phyloP scores from a whole-genome alignment of 768 basidiomycete species.

The Tulasnella sp. region DNA sequence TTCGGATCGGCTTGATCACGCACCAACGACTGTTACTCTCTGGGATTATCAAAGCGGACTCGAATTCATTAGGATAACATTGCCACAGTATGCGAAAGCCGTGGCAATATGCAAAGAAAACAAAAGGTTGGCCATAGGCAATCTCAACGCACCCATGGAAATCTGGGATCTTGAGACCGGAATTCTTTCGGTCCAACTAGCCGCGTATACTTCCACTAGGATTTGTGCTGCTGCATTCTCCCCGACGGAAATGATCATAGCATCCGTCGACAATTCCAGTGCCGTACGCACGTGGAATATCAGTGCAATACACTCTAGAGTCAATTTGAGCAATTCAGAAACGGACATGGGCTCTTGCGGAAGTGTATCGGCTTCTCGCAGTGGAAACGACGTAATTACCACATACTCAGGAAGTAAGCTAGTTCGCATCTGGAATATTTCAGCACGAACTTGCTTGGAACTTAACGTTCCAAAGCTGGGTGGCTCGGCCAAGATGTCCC shows the following conservation, averaged over 20 bases:
- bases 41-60: not conserved
- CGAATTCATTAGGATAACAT: not conserved
- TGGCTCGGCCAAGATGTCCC: not conserved
- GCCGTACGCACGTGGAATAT: not conserved
- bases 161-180: not conserved
- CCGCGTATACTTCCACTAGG: not conserved
- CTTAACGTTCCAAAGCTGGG: not conserved
- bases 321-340: not conserved
- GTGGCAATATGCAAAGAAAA: not conserved
- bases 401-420: not conserved
- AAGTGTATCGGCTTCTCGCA: not conserved
- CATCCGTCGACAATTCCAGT: not conserved
- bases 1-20: too few relatives aligned
- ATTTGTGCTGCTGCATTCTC: not conserved
- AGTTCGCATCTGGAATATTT: not conserved
- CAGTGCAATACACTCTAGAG: not conserved
- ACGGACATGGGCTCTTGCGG: not conserved
- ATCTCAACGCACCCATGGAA: not conserved
- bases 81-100: not conserved
- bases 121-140: not conserved
- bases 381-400: not conserved
- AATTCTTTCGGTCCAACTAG: not conserved
- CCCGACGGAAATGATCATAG: not conserved
- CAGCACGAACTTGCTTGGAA: not conserved
- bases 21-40: not conserved